Conservation (phyloP, 192 early-diverging fungal genomes). For the Entomortierella chlamydospora region DNA sequence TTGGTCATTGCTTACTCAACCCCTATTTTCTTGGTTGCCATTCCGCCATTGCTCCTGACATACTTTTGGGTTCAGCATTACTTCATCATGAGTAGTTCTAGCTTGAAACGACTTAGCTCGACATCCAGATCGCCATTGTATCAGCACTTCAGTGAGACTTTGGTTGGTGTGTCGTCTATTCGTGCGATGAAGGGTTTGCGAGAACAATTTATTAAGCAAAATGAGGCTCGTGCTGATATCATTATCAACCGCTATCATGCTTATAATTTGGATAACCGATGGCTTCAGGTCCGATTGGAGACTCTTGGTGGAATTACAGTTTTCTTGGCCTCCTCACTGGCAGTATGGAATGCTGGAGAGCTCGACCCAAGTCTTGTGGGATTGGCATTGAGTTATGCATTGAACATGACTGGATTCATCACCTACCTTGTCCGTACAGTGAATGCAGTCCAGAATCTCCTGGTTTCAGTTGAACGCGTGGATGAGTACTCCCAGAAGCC, state of each 20-base stretch:
- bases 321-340: slow-evolving; percentile 67
- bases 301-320: slow-evolving; percentile 71
- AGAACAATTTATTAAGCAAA: slow-evolving; percentile 22
- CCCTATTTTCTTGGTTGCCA: slow-evolving; percentile 57
- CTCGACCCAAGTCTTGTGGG: slow-evolving; percentile 87
- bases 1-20: slow-evolving; percentile 58
- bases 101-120: slow-evolving; percentile 87
- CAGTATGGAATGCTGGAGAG: slow-evolving; percentile 56
- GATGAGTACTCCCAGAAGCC: slow-evolving; percentile 83
- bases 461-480: slow-evolving; percentile 86
- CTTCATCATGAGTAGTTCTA: slow-evolving; percentile 79
- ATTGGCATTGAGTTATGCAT: slow-evolving; percentile 81
- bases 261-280: slow-evolving; percentile 72
- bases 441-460: slow-evolving; percentile 77
- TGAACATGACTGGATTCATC: slow-evolving; percentile 77
- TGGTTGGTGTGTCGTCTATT: slow-evolving; percentile 69
- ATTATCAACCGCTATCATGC: slow-evolving; percentile 14
- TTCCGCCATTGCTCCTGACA: slow-evolving; percentile 61
- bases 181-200: slow-evolving; percentile 74
- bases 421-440: slow-evolving; percentile 77
- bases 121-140: slow-evolving; percentile 84
- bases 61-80: slow-evolving; percentile 63
- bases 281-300: slow-evolving; percentile 73
- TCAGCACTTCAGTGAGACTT: slow-evolving; percentile 74
- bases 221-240: slow-evolving; percentile 17